Evolutionary conservation across 306 rosid genomes (phyloP).

Genomic region (Hippophae rhamnoides): DNA sequence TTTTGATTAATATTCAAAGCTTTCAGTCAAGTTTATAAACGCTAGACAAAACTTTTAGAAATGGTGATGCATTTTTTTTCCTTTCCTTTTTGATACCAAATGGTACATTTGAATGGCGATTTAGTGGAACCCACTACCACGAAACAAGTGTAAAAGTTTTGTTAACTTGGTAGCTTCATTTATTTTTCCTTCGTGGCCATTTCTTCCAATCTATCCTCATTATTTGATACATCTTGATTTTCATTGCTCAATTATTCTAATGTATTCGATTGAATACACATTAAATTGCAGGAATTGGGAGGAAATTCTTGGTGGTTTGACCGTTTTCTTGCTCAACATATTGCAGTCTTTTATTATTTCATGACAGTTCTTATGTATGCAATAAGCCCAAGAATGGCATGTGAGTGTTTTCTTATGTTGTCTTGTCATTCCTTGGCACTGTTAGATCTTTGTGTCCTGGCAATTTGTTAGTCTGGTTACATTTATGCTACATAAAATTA

Average conservation of each 20-base stretch:
- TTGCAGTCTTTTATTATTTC: constrained; percentile 65
- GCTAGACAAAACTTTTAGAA: no score
- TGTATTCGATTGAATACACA: constrained; percentile 3
- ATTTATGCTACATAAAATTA: neutral
- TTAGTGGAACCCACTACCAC: no score
- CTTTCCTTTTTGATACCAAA: no score
- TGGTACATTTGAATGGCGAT: no score
- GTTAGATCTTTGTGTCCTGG: neutral
- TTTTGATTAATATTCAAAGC: no score
- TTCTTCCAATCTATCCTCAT: no score
- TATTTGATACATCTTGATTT: constrained; percentile 4
- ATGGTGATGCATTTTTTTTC: no score
- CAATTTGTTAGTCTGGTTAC: constrained; percentile 9
- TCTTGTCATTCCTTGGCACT: constrained; percentile 9
- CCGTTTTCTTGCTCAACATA: constrained; percentile 94
- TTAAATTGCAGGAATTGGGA: constrained; percentile 82
- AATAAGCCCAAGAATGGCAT: constrained; percentile 97
- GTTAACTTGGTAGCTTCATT: no score
- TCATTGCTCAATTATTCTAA: constrained; percentile 9
- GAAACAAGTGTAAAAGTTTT: no score
- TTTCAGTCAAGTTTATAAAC: no score
- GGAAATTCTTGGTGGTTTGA: constrained; percentile 97
- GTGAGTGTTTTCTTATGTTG: constrained; percentile 43
- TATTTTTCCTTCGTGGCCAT: no score
- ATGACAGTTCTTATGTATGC: constrained; percentile 74